Percentiles rank a stretch among this genome's conserved stretches.
Evolutionary conservation across 805 yeast genomes (phyloP).

Genomic region (Schwanniomyces sp.): DNA sequence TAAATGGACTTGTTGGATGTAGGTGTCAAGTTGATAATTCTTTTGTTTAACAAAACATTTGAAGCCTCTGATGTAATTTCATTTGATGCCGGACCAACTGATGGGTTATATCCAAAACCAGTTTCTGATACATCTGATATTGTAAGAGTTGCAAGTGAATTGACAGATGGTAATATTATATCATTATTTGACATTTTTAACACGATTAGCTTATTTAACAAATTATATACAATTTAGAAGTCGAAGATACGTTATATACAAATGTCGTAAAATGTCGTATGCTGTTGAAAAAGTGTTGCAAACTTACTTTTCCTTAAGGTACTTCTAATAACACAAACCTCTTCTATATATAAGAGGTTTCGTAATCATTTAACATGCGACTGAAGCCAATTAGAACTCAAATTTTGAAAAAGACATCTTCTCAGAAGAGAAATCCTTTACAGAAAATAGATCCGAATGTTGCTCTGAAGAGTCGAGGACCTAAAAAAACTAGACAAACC

Average conservation of each 20-base stretch:
- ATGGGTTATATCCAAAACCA: conserved; percentile 47
- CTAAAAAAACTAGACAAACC: neutral
- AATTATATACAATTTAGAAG: neutral
- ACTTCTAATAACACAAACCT: neutral
- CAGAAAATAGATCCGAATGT: neutral
- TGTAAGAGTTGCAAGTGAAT: conserved; percentile 27
- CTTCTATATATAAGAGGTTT: neutral
- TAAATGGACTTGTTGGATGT: conserved; percentile 50
- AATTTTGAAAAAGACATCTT: neutral
- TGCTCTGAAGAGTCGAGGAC: neutral
- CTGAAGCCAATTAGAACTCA: neutral
- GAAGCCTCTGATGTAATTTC: conserved; percentile 39
- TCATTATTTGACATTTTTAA: conserved; percentile 16
- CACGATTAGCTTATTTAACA: neutral
- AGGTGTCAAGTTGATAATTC: conserved; percentile 28
- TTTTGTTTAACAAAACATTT: conserved; percentile 30
- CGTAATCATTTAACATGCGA: neutral
- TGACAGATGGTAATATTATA: conserved; percentile 30
- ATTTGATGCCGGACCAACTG: conserved; percentile 42
- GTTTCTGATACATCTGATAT: conserved; percentile 23
- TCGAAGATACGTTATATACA: neutral
- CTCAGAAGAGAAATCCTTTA: neutral
- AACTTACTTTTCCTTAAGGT: neutral
- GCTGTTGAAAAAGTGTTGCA: neutral
- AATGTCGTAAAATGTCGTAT: neutral